Evolutionary conservation across 345 rosid genomes (phyloP).

Genomic region (Gossypium bickii): DNA sequence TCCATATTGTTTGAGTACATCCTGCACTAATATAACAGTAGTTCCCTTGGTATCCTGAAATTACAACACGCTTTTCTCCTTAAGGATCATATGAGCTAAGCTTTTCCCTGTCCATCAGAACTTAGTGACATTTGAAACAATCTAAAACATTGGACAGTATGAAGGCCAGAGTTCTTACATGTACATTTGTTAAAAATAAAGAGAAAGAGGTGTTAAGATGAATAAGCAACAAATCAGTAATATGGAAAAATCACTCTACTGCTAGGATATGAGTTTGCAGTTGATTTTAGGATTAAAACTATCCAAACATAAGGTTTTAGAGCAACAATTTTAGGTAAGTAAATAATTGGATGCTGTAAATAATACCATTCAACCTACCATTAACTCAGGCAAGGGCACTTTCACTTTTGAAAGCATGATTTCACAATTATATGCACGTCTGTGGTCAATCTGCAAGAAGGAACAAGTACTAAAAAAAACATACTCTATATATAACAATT

Average conservation of each 20-base stretch:
- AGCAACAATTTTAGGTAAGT: not conserved
- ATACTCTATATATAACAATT: not conserved
- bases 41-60: not conserved
- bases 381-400: slow-evolving; percentile 76
- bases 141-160: not conserved
- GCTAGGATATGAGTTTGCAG: not conserved
- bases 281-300: slow-evolving; percentile 7
- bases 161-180: not conserved
- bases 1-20: too few species aligned
- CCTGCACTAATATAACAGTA: too few species aligned
- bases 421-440: slow-evolving; percentile 95
- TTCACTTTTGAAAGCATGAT: slow-evolving; percentile 99
- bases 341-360: not conserved
- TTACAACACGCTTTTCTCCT: not conserved
- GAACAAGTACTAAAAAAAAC: slow-evolving; percentile 8
- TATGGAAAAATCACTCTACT: not conserved
- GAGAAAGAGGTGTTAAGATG: not conserved
- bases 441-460: slow-evolving; percentile 75
- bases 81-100: not conserved
- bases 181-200: not conserved
- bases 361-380: slow-evolving; percentile 43
- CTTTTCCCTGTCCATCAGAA: not conserved
- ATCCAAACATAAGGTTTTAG: not conserved
- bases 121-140: not conserved
- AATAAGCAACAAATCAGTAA: not conserved